Evolutionary conservation across 139 green algal genomes (phyloP).

Genomic region (Chlorella sp.): DNA sequence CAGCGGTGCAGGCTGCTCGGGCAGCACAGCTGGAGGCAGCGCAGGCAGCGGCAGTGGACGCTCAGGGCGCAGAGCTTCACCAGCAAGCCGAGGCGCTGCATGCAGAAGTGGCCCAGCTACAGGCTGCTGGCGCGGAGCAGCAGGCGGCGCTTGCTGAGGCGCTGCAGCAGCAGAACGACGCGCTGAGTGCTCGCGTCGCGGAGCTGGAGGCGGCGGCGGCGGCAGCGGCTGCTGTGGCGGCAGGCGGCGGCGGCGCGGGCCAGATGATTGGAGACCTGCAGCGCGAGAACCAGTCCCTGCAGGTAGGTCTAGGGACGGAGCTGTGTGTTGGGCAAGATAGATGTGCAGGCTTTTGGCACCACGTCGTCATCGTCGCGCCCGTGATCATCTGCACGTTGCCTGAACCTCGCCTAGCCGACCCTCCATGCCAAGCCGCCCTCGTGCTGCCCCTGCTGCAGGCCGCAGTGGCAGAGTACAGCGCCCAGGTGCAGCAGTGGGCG

Average conservation of each 20-base stretch:
- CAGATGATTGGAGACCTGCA: constrained; percentile 16
- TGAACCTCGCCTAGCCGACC: too few species aligned
- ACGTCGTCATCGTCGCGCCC: too few species aligned
- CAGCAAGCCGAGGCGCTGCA: background rate
- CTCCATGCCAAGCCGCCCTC: too few species aligned
- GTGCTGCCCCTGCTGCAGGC: too few species aligned
- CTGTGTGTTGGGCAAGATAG: too few species aligned
- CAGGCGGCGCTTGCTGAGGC: constrained; percentile 24
- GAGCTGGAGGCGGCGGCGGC: constrained; percentile 12
- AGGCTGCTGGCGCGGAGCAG: background rate
- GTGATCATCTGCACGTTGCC: too few species aligned
- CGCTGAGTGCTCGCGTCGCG: background rate
- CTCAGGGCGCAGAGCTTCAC: background rate
- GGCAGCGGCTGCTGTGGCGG: background rate
- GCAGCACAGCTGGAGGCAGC: background rate
- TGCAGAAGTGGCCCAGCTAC: background rate
- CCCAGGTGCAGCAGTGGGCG: constrained; percentile 21
- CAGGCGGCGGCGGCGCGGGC: background rate
- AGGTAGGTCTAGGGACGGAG: background rate
- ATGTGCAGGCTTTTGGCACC: too few species aligned
- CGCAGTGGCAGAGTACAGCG: constrained; percentile 16
- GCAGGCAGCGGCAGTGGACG: background rate
- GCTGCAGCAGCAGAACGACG: constrained; percentile 24
- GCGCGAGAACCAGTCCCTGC: constrained; percentile 29
- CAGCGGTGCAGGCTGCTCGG: background rate